These are phyloP conservation scores for Eucalyptus albens DNA, from an alignment of 345 rosid species.

Conservation along the genomic window DNA sequence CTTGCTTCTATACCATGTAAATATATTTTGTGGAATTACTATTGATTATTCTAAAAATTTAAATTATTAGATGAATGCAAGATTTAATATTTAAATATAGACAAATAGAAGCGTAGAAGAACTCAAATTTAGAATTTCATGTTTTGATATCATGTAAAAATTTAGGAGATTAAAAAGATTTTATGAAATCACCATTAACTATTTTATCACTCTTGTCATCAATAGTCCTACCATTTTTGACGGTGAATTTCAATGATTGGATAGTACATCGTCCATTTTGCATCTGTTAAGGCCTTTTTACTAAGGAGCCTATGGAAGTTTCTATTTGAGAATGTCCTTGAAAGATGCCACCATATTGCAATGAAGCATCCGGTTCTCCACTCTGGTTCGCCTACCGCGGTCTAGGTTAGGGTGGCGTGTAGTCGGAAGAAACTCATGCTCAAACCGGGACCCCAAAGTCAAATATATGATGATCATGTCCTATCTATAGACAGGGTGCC, in stretches of 20 bases:
- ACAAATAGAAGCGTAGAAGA: fast-evolving
- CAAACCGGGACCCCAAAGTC: neutral
- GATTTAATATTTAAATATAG: too few species aligned
- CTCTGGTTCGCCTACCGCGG: neutral
- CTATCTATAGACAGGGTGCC: neutral
- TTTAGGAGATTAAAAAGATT: too few species aligned
- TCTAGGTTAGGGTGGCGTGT: neutral
- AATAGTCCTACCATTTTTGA: neutral
- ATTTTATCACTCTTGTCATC: neutral
- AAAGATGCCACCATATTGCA: neutral
- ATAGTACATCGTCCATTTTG: neutral
- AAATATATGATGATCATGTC: neutral
- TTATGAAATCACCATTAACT: fast-evolving
- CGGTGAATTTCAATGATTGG: neutral
- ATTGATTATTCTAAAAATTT: fast-evolving
- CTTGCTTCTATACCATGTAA: neutral
- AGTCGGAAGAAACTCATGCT: neutral
- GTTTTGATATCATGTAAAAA: too few species aligned
- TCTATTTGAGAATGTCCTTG: neutral
- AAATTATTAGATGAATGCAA: fast-evolving
- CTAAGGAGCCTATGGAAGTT: neutral
- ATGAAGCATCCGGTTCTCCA: neutral
- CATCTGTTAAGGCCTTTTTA: neutral
- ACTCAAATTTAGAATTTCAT: fast-evolving
- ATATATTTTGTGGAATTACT: too few species aligned